These are phyloP conservation scores for Paramarasmius palmivorus DNA, from an alignment of 1,284 basidiomycete species.

Conservation along the genomic window DNA sequence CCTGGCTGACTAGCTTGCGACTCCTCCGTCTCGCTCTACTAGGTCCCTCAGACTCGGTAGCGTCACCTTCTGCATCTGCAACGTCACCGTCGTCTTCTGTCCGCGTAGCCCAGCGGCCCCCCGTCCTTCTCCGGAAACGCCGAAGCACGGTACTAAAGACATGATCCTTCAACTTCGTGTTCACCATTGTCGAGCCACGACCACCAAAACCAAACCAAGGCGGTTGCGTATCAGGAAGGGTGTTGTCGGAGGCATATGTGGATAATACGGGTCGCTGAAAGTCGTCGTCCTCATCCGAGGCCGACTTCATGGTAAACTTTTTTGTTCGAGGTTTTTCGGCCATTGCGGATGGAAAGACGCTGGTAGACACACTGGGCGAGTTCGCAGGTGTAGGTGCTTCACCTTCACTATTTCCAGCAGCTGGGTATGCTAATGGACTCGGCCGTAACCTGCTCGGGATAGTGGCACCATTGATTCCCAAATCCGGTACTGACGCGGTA, in stretches of 20 bases:
- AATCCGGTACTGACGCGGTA: constrained; percentile 67
- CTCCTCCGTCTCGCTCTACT: constrained; percentile 29
- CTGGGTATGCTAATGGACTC: constrained; percentile 43
- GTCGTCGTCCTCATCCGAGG: constrained; percentile 34
- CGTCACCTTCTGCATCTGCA: constrained; percentile 33
- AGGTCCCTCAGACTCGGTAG: constrained; percentile 19
- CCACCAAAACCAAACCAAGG: constrained; percentile 83
- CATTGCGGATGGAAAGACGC: constrained; percentile 27
- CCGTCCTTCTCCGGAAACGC: constrained; percentile 58
- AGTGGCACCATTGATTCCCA: constrained; percentile 29
- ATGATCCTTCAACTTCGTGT: constrained; percentile 90
- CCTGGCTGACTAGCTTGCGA: constrained; percentile 35
- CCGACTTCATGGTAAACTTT: constrained; percentile 16
- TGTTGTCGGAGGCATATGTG: constrained; percentile 39
- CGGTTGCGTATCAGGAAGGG: constrained; percentile 31
- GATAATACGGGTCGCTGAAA: constrained; percentile 34
- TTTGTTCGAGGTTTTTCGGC: constrained; percentile 17
- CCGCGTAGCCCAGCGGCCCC: constrained; percentile 43
- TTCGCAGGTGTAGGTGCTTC: constrained; percentile 56
- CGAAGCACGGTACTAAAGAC: constrained; percentile 87
- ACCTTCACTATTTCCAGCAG: constrained; percentile 34
- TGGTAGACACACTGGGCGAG: constrained; percentile 41
- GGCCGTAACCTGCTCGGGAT: constrained; percentile 22
- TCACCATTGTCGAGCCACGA: constrained; percentile 88
- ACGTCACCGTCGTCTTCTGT: constrained; percentile 48